Base-by-base conservation (phyloP, 1,284 basidiomycete genomes). In the Porodaedalea pini region DNA sequence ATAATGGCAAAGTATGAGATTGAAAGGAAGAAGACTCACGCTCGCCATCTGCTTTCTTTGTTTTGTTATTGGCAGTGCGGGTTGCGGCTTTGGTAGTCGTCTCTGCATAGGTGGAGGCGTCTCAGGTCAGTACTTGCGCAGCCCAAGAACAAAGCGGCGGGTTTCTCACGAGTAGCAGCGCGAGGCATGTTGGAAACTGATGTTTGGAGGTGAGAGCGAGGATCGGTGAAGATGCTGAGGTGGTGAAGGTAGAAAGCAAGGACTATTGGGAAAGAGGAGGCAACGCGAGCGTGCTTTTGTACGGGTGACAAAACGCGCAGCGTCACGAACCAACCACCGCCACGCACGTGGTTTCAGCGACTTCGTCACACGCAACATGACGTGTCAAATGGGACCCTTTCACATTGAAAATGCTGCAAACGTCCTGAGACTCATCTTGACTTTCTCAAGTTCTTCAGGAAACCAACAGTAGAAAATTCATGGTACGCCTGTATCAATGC, bases 61-160 rank as follows among this genome's bases (percentile, higher is more conserved):
- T 69, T 67, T 73, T 78, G 15, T 70, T 67, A 54, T 75, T 79
- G 47, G 77, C 76, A 2, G 72, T 66, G 64, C 78, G 80, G 7
- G 80, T 80, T 19, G 81, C 80, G 2, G 73, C 62, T 68, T 80
- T 82, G 47, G 78, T 79, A 57, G 72, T 73, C 2, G 76, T 78
- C 57, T 70, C 80, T 81, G 61, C n/a, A 47, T 36, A 41, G 7
- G 2, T 7, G 40, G 2, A 19, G 17, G 4, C 21, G 47, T 23
- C n/a, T 4, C 15, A 37, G 11, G 8, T 36, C 5, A 23, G 37
- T 4, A 23, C 13, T 29, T 15, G 32, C 52, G 17, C 8, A 11
- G 50, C 7, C 23, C 7, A 1, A 4, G 4, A 8, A 19, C 11
- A 1, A 31, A 44, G 21, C 36, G 17, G 15, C 17, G 25, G 7